phyloP scores from a whole-genome alignment of 805 yeast species.

The Yamadazyma tumulicola region DNA sequence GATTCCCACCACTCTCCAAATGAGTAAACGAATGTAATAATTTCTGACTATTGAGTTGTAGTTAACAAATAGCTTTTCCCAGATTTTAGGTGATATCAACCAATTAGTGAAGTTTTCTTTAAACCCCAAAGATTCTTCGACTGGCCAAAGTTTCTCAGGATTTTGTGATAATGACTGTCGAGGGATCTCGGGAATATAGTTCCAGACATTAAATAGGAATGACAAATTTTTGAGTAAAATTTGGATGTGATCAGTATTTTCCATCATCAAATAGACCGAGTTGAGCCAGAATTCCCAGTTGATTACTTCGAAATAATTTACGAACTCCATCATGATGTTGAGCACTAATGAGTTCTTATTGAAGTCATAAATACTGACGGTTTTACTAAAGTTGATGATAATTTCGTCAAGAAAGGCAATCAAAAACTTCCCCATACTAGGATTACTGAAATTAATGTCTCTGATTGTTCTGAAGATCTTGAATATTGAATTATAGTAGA shows the following conservation, averaged over 20 bases:
- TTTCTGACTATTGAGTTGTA: constrained; percentile 78
- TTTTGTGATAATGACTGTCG: constrained; percentile 4
- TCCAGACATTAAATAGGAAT: constrained; percentile 73
- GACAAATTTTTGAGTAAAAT: constrained; percentile 62
- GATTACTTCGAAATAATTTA: constrained; percentile 34
- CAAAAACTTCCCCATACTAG: constrained; percentile 1
- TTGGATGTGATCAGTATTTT: constrained; percentile 55
- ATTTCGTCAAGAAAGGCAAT: constrained; percentile 28
- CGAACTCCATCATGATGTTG: constrained; percentile 38
- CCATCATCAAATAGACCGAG: constrained; percentile 55
- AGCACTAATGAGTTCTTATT: constrained; percentile 37
- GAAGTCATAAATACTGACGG: constrained; percentile 34
- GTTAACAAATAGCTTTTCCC: constrained; percentile 64
- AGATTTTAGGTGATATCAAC: constrained; percentile 48
- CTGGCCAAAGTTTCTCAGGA: constrained; percentile 33
- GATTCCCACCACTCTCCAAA: constrained; percentile 59
- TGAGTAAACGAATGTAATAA: constrained; percentile 60
- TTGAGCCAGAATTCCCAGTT: constrained; percentile 80
- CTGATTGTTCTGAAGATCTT: constrained; percentile 38
- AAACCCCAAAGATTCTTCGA: constrained; percentile 34
- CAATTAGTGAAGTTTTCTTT: constrained; percentile 51
- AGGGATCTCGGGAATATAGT: constrained; percentile 46
- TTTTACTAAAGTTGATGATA: constrained; percentile 31
- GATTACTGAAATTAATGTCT: constrained; percentile 25
- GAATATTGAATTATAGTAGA: constrained; percentile 36